Evolutionary conservation across 306 rosid genomes (phyloP).

Genomic region (Fragaria iinumae): DNA sequence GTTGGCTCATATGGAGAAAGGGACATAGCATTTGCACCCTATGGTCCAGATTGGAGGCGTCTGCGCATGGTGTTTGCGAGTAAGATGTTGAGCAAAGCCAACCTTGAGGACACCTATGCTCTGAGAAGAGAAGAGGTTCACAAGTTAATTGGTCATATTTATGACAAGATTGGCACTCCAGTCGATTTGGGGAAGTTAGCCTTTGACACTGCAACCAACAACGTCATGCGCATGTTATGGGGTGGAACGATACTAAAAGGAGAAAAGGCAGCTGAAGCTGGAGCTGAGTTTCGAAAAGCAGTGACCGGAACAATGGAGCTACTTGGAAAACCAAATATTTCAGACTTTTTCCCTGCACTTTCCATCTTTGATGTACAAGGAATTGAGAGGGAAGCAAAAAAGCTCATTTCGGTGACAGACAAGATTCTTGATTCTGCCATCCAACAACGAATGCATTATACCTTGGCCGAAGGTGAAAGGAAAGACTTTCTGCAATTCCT

Average conservation of each 20-base stretch:
- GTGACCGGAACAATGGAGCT: conserved; percentile 13
- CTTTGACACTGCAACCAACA: conserved; percentile 9
- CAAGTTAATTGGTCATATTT: conserved; percentile 21
- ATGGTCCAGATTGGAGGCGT: conserved; percentile 32
- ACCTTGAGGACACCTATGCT: conserved; percentile 12
- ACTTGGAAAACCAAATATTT: conserved; percentile 26
- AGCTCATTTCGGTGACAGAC: not conserved
- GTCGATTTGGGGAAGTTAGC: conserved; percentile 9
- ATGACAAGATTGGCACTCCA: conserved; percentile 12
- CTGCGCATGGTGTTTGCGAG: conserved; percentile 30
- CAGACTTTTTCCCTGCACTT: conserved; percentile 28
- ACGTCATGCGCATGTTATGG: conserved; percentile 23
- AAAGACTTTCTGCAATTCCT: conserved; percentile 30
- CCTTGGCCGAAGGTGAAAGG: not conserved
- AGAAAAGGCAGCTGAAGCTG: not conserved
- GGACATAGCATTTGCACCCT: conserved; percentile 25
- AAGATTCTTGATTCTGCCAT: conserved; percentile 21
- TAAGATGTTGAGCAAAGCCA: conserved; percentile 25
- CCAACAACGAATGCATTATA: conserved; percentile 2
- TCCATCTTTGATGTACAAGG: conserved; percentile 36
- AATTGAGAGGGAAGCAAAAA: conserved; percentile 19
- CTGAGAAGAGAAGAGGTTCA: conserved; percentile 17
- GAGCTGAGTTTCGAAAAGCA: not conserved
- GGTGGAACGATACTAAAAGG: conserved; percentile 9
- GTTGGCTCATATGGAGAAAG: conserved; percentile 11